Conservation (phyloP, 2,329 filamentous ascomycete genomes). For the Ophiostoma triangulosporum region DNA sequence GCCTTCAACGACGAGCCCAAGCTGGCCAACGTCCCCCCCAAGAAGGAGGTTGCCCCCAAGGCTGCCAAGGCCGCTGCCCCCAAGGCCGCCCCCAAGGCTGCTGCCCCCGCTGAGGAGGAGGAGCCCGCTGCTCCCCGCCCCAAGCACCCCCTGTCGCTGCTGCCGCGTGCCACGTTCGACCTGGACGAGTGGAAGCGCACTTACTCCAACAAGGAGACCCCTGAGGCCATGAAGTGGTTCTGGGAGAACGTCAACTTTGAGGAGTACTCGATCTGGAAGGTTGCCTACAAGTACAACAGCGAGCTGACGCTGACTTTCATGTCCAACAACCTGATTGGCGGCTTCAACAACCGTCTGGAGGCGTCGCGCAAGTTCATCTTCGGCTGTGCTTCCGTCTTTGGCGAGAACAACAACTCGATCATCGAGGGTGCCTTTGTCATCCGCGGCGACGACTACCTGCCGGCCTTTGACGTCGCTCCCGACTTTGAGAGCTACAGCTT, state of each 20-base stretch:
- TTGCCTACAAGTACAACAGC: slow-evolving; percentile 98
- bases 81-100: slow-evolving; percentile 29
- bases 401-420: slow-evolving; percentile 74
- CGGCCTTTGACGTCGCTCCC: slow-evolving; percentile 92
- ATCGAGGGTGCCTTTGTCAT: slow-evolving; percentile 90
- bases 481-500: slow-evolving; percentile 96
- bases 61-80: slow-evolving; percentile 21
- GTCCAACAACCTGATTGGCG: slow-evolving; percentile 96
- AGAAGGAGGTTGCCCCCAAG: slow-evolving; percentile 51
- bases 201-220: slow-evolving; percentile 92
- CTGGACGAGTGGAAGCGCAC: slow-evolving; percentile 98
- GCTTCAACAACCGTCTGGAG: slow-evolving; percentile 96
- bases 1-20: slow-evolving; percentile 74
- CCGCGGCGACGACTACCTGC: slow-evolving; percentile 73
- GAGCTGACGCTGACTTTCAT: slow-evolving; percentile 98
- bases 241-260: slow-evolving; percentile 91
- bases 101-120: slow-evolving; percentile 39
- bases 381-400: slow-evolving; percentile 79
- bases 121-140: slow-evolving; percentile 53
- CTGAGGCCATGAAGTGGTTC: slow-evolving; percentile 86
- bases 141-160: slow-evolving; percentile 88
- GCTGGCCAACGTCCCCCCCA: slow-evolving; percentile 53
- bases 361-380: slow-evolving; percentile 97
- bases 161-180: slow-evolving; percentile 65
- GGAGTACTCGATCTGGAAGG: slow-evolving; percentile 90